Base-by-base conservation (phyloP, 164 flowering plant species). In the Tetrastigma voinierianum region DNA sequence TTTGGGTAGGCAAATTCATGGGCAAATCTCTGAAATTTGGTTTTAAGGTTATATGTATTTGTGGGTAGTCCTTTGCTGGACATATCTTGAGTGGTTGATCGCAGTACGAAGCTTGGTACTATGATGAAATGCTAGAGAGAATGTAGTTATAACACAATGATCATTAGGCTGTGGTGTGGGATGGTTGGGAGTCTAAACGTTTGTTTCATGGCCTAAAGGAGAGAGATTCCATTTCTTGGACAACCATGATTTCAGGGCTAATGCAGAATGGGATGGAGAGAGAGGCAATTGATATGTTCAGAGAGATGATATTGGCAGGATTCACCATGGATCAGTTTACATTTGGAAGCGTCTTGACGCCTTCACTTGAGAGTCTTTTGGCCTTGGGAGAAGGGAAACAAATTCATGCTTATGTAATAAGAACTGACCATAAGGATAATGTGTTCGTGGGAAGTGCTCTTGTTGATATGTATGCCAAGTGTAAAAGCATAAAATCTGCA, bases 381-480 rank as follows among this genome's bases (percentile, higher is more conserved):
- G 88, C 86, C 32, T 60, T 82, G 68, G 64, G 71, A 73, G 84
- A 89, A 72, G 96, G 98, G 44, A 84, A 77, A 54, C 90, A 89
- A 71, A 79, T 86, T 70, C 96, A 89, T 78, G 85, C 84, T 16
- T 81, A 70, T 71, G 61, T 83, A 32, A 76, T 82, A 17, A 84
- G 87, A 72, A 86, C 85, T 2, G 72, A 75, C 66, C 62, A 80
- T 64, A 67, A 45, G 45, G 82, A 80, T 68, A 85, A 85, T 72
- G 62, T 90, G 12, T 85, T 81, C 74, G 96, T 84, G 2, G 91
- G 91, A 25, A 93, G 95, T 80, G 93, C 98, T 62, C 88, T 93
- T 58, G 82, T 90, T 61, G 98, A 93, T 70, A 84, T 90, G 96
- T 90, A 93, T 70, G 86, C 83, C 57, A 93, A 90, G 76, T 86